phyloP scores from a whole-genome alignment of 2,329 filamentous ascomycete genomes.

The Colletotrichum sp. region DNA sequence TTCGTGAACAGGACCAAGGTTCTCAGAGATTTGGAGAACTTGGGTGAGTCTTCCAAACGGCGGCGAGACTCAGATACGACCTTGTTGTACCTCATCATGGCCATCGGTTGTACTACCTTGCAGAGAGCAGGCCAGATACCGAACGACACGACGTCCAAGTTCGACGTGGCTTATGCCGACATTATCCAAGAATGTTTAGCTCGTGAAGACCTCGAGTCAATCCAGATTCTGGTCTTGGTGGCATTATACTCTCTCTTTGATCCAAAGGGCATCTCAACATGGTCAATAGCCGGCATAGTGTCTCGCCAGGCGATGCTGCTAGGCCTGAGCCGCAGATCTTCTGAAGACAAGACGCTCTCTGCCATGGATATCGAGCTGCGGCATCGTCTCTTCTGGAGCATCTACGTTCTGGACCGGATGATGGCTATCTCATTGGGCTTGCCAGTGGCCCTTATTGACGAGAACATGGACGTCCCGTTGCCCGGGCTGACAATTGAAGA shows the following conservation, averaged over 20 bases:
- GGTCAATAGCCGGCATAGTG: conserved; percentile 44
- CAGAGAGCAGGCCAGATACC: conserved; percentile 46
- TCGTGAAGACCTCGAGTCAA: conserved; percentile 38
- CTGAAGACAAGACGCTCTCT: conserved; percentile 29
- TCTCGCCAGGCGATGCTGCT: conserved; percentile 43
- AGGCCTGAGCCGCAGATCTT: conserved; percentile 36
- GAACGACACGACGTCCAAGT: conserved; percentile 32
- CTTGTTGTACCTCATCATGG: conserved; percentile 48
- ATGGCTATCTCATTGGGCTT: conserved; percentile 45
- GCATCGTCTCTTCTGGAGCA: conserved; percentile 49
- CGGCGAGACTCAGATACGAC: conserved; percentile 36
- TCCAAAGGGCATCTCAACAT: conserved; percentile 41
- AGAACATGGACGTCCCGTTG: conserved; percentile 44
- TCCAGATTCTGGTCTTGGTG: conserved; percentile 46
- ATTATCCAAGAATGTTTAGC: conserved; percentile 46
- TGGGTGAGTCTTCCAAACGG: conserved; percentile 27
- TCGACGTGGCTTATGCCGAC: conserved; percentile 41
- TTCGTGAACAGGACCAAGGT: conserved; percentile 44
- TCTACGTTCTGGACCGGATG: conserved; percentile 51
- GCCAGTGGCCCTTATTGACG: conserved; percentile 42
- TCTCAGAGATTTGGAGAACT: conserved; percentile 36
- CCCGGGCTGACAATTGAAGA: conserved; percentile 50
- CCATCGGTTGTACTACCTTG: conserved; percentile 49
- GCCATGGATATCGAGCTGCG: conserved; percentile 35
- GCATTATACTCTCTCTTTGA: conserved; percentile 50